phyloP scores from a whole-genome alignment of 805 yeast species.

The Candida chauliodis region DNA sequence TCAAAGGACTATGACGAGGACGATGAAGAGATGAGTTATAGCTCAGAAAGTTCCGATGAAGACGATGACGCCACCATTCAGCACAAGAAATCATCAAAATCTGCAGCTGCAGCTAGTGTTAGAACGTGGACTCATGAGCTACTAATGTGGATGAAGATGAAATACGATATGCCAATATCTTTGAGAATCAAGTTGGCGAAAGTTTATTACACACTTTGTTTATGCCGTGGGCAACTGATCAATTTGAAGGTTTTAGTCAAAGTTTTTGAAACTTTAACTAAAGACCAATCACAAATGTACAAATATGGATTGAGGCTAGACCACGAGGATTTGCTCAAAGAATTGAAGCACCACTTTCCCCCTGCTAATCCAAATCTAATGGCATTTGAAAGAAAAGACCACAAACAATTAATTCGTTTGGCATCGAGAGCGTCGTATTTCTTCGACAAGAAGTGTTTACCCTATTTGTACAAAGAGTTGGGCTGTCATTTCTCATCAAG shows the following conservation, averaged over 20 bases:
- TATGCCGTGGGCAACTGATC: slow-evolving; percentile 69
- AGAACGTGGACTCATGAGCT: slow-evolving; percentile 87
- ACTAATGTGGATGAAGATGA: slow-evolving; percentile 71
- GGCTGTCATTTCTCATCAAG: slow-evolving; percentile 54
- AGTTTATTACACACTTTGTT: slow-evolving; percentile 67
- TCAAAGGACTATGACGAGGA: slow-evolving; percentile 60
- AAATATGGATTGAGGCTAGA: slow-evolving; percentile 44
- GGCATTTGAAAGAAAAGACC: slow-evolving; percentile 45
- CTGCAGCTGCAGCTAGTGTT: slow-evolving; percentile 71
- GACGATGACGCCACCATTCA: slow-evolving; percentile 43
- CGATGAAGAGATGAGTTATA: slow-evolving; percentile 38
- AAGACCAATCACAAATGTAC: slow-evolving; percentile 40
- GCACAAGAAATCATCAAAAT: slow-evolving; percentile 58
- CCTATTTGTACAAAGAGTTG: slow-evolving; percentile 47
- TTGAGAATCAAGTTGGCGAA: slow-evolving; percentile 58
- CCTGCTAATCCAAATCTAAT: slow-evolving; percentile 43
- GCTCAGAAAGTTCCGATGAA: slow-evolving; percentile 41
- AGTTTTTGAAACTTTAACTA: slow-evolving; percentile 56
- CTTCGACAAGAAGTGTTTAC: slow-evolving; percentile 47
- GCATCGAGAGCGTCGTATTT: slow-evolving; percentile 54
- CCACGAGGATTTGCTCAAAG: slow-evolving; percentile 46
- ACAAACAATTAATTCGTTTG: slow-evolving; percentile 46
- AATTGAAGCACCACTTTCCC: slow-evolving; percentile 30
- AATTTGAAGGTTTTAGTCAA: slow-evolving; percentile 58
- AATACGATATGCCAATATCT: slow-evolving; percentile 71